Evolutionary conservation across 176 grass and related monocot genomes (phyloP).

Genomic region (Cocos nucifera): DNA sequence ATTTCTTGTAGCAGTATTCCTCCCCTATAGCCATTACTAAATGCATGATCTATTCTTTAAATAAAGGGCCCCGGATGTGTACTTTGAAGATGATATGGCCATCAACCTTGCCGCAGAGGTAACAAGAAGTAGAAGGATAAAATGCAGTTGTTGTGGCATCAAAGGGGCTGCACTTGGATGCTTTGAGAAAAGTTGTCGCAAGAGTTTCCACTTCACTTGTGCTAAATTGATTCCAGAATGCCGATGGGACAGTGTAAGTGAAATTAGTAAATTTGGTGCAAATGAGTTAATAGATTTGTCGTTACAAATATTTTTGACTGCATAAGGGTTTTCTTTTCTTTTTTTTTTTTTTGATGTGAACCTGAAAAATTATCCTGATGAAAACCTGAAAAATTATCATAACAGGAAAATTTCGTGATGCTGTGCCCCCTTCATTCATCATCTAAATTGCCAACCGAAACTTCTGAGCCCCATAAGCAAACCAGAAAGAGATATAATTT

Average conservation of each 20-base stretch:
- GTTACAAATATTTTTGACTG: no score
- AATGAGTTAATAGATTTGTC: no score
- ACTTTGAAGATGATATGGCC: slow-evolving; percentile 65
- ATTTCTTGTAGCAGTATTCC: no score
- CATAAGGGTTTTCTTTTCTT: no score
- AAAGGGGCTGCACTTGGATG: slow-evolving; percentile 96
- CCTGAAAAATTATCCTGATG: no score
- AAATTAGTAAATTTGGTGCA: not conserved
- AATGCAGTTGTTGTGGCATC: slow-evolving; percentile 81
- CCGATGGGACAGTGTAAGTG: slow-evolving; percentile 86
- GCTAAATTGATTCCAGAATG: slow-evolving; percentile 82
- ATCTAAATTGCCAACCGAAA: slow-evolving; percentile 54
- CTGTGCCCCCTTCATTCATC: slow-evolving; percentile 65
- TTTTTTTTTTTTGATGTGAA: no score
- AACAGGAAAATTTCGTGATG: slow-evolving; percentile 96
- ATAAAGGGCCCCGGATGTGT: slow-evolving; percentile 81
- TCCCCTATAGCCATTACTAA: no score
- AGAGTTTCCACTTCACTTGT: slow-evolving; percentile 91
- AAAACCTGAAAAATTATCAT: slow-evolving; percentile 2
- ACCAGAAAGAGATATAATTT: slow-evolving; percentile 22
- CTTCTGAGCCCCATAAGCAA: slow-evolving; percentile 35
- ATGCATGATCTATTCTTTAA: slow-evolving; percentile 3
- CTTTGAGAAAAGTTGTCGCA: slow-evolving; percentile 64
- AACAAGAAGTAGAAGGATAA: slow-evolving; percentile 79
- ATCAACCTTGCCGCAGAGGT: slow-evolving; percentile 68